Percentiles rank a stretch among this genome's conserved stretches.
Conservation (phyloP, 2,329 filamentous ascomycete genomes). For the Helicocarpus griseus region DNA sequence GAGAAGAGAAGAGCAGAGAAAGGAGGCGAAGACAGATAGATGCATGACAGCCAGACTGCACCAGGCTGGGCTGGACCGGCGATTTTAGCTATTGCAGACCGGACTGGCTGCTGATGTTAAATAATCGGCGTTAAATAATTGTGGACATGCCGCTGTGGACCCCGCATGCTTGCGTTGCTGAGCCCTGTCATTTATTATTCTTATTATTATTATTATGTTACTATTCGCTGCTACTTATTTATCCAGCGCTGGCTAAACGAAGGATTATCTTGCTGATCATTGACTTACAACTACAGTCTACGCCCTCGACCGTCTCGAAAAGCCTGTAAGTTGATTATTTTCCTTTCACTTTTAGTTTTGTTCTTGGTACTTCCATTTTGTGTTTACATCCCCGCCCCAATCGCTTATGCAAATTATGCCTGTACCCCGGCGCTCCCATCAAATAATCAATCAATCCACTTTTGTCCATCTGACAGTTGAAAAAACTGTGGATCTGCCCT, state of each 20-base stretch:
- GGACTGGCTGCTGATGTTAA: neutral
- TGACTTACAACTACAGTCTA: constrained; percentile 30
- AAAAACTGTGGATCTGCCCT: neutral
- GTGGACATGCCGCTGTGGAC: neutral
- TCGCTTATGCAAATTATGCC: neutral
- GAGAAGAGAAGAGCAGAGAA: neutral
- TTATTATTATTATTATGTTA: too few species aligned
- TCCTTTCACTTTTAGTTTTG: too few species aligned
- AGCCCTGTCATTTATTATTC: neutral
- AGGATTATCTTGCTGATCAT: neutral
- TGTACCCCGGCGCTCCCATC: neutral
- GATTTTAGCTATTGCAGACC: neutral
- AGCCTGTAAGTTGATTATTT: constrained; percentile 10
- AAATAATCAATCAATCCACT: too few species aligned
- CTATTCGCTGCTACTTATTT: too few species aligned
- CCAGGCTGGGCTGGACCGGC: neutral
- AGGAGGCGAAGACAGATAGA: neutral
- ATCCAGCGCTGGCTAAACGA: neutral
- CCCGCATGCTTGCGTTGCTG: neutral
- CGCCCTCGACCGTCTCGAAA: constrained; percentile 23
- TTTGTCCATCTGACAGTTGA: neutral
- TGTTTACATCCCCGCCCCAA: neutral
- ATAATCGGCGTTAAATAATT: neutral
- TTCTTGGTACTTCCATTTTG: neutral
- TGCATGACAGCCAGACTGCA: too few species aligned